These are phyloP conservation scores for Elsinoe perseae DNA, from an alignment of 2,329 filamentous ascomycete species.

Conservation along the genomic window DNA sequence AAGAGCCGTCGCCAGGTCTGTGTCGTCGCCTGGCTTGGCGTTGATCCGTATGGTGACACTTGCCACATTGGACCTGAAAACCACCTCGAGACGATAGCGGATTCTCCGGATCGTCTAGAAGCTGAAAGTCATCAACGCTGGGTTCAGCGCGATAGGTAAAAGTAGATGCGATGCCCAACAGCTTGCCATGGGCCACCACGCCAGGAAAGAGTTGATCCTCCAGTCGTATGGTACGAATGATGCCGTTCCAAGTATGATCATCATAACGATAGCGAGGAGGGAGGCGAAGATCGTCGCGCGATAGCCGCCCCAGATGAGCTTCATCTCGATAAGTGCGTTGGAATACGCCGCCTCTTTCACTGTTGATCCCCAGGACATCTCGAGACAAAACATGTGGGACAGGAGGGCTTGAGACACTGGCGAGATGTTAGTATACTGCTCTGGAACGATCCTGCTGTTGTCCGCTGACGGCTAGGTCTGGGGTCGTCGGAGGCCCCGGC, in stretches of 20 bases:
- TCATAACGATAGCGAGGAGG: constrained; percentile 38
- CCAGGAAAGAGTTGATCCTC: constrained; percentile 12
- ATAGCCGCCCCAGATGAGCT: constrained; percentile 7
- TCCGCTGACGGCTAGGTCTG: no score
- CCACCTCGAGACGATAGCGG: not conserved
- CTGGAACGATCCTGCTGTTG: no score
- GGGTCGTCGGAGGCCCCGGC: no score
- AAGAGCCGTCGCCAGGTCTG: not conserved
- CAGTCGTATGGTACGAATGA: constrained; percentile 8
- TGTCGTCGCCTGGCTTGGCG: not conserved
- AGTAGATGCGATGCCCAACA: constrained; percentile 5
- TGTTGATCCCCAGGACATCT: constrained; percentile 46
- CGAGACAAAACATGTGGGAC: constrained; percentile 30
- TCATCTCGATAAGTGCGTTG: constrained; percentile 39
- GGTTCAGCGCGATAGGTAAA: constrained; percentile 13
- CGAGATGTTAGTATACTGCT: not conserved
- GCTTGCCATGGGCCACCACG: constrained; percentile 12
- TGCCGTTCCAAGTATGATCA: constrained; percentile 50
- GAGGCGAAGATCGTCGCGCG: constrained; percentile 42
- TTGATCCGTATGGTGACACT: not conserved
- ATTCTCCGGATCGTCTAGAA: constrained; percentile 8
- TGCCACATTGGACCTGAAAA: not conserved
- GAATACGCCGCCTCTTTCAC: constrained; percentile 48
- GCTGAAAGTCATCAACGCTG: constrained; percentile 13
- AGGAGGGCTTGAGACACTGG: constrained; percentile 32